These are phyloP conservation scores for Phaeotremella skinneri DNA, from an alignment of 768 basidiomycete genomes.

Conservation along the genomic window DNA sequence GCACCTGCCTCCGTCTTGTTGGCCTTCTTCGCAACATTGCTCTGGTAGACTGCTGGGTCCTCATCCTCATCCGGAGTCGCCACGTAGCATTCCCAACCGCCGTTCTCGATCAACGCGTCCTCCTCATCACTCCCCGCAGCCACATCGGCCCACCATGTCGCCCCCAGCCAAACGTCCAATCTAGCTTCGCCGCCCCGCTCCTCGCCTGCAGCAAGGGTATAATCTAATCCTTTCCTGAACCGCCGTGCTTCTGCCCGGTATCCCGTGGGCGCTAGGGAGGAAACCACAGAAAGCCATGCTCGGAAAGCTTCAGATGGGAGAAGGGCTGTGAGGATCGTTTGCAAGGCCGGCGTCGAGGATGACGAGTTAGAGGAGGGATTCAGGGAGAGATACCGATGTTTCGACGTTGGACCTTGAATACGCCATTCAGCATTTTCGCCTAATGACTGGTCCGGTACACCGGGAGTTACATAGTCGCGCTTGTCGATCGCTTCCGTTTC, in stretches of 20 bases:
- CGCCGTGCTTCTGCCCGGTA: slow-evolving; percentile 76
- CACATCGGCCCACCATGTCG: slow-evolving; percentile 63
- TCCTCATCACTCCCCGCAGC: slow-evolving; percentile 39
- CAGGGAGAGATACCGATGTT: slow-evolving; percentile 85
- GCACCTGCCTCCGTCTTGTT: slow-evolving; percentile 19
- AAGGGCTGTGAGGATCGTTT: slow-evolving; percentile 70
- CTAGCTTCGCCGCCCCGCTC: slow-evolving; percentile 64
- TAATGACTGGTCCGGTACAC: slow-evolving; percentile 62
- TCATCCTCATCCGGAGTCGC: slow-evolving; percentile 91
- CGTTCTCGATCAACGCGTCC: slow-evolving; percentile 55
- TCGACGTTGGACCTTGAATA: slow-evolving; percentile 84
- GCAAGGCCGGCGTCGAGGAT: slow-evolving; percentile 57
- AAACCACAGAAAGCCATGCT: slow-evolving; percentile 78
- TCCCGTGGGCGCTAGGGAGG: slow-evolving; percentile 67
- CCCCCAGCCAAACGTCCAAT: slow-evolving; percentile 78
- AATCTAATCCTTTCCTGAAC: slow-evolving; percentile 89
- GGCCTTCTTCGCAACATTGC: slow-evolving; percentile 56
- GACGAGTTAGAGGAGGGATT: slow-evolving; percentile 55
- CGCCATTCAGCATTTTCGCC: slow-evolving; percentile 66
- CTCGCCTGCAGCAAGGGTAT: slow-evolving; percentile 72
- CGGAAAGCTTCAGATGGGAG: slow-evolving; percentile 80
- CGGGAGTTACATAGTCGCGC: slow-evolving; percentile 55
- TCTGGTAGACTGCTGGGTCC: slow-evolving; percentile 89
- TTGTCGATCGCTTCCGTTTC: slow-evolving; percentile 66
- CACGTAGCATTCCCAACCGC: slow-evolving; percentile 99